phyloP scores from a whole-genome alignment of 2,329 filamentous ascomycete species.

The Colletotrichum echinochloae region DNA sequence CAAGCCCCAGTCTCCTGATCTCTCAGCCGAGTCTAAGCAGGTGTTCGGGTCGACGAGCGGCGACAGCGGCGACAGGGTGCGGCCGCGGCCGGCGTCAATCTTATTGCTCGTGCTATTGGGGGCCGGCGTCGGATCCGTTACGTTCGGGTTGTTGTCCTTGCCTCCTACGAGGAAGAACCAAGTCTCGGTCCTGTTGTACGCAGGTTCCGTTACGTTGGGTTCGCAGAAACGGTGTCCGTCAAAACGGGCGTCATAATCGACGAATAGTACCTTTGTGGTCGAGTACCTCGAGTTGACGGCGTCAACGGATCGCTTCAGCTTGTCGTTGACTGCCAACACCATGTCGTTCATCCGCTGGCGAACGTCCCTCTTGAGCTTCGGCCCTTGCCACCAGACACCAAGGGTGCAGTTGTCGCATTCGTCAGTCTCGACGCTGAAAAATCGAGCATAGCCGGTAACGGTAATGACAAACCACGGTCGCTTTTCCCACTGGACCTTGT shows the following conservation, averaged over 20 bases:
- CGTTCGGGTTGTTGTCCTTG: slow-evolving; percentile 50
- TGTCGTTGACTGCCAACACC: slow-evolving; percentile 56
- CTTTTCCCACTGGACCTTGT: slow-evolving; percentile 58
- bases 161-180: slow-evolving; percentile 64
- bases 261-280: slow-evolving; percentile 55
- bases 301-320: slow-evolving; percentile 52
- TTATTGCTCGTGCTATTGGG: slow-evolving; percentile 36
- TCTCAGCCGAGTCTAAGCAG: slow-evolving; percentile 51
- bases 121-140: slow-evolving; percentile 37
- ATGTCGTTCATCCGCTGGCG: slow-evolving; percentile 58
- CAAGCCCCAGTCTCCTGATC: slow-evolving; percentile 57
- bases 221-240: slow-evolving; percentile 61
- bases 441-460: slow-evolving; percentile 62
- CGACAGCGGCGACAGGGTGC: slow-evolving; percentile 47
- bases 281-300: slow-evolving; percentile 53
- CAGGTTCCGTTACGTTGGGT: slow-evolving; percentile 55
- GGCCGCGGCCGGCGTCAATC: slow-evolving; percentile 25
- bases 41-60: slow-evolving; percentile 51
- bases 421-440: slow-evolving; percentile 59
- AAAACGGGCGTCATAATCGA: slow-evolving; percentile 58
- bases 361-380: slow-evolving; percentile 54
- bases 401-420: slow-evolving; percentile 58
- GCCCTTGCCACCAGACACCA: slow-evolving; percentile 59
- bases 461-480: slow-evolving; percentile 56
- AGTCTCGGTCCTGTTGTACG: slow-evolving; percentile 56